Conservation (phyloP, 768 basidiomycete species). For the Basidioascus undulatus region DNA sequence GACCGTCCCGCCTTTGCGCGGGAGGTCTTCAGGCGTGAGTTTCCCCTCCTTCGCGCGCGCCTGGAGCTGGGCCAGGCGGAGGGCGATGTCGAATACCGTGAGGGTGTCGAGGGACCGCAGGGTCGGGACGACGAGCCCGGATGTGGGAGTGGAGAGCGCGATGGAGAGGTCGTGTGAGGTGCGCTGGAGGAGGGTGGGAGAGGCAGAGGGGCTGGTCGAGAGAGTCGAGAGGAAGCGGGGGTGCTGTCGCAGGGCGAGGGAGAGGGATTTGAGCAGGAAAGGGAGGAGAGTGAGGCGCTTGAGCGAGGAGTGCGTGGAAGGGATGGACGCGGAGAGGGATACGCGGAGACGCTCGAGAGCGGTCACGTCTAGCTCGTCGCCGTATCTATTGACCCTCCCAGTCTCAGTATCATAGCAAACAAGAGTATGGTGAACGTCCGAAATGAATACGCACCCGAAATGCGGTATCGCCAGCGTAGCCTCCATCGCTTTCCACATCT, state of each 20-base stretch:
- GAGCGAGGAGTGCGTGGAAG: constrained; percentile 5
- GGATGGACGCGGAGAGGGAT: constrained; percentile 3
- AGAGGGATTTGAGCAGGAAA: constrained; percentile 56
- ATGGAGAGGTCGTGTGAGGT: constrained; percentile 45
- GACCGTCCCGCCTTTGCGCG: constrained; percentile 53
- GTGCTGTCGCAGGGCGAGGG: constrained; percentile 59
- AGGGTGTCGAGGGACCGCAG: constrained; percentile 27
- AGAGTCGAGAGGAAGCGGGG: constrained; percentile 58
- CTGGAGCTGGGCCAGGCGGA: constrained; percentile 31
- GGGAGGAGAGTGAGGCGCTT: constrained; percentile 56
- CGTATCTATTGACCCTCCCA: too few species aligned
- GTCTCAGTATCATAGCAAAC: too few species aligned
- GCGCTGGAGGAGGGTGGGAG: constrained; percentile 36
- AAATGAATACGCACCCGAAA: constrained; percentile 32
- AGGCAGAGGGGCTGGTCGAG: constrained; percentile 19
- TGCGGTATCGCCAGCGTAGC: constrained; percentile 55
- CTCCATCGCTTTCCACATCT: constrained; percentile 78
- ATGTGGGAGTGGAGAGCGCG: constrained; percentile 49
- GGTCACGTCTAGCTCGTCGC: constrained; percentile 11
- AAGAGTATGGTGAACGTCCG: too few species aligned
- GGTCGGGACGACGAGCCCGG: constrained; percentile 58
- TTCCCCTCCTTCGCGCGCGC: constrained; percentile 41
- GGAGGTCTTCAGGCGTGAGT: constrained; percentile 44
- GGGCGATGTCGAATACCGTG: constrained; percentile 22
- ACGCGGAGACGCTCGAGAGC: constrained; percentile 8